Conservation (phyloP, 352 stramenopile species). For the Globisporangium mamillatum region DNA sequence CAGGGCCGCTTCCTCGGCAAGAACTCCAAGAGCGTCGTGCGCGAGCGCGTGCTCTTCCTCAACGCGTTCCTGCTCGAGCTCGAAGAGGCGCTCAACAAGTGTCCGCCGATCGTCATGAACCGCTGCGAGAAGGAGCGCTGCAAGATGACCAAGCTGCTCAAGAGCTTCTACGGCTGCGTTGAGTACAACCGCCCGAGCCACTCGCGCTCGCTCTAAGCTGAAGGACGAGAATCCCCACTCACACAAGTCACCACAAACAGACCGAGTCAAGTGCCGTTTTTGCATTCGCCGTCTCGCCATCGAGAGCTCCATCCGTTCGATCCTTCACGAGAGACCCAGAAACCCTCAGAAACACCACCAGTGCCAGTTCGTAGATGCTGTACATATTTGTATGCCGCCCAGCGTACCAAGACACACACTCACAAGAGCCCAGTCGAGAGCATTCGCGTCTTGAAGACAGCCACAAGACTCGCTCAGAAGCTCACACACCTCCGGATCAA, state of each 20-base stretch:
- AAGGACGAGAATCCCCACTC: no score
- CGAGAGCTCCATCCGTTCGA: not conserved
- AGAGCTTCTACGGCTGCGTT: constrained; percentile 82
- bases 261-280: constrained; percentile 9
- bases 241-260: not conserved
- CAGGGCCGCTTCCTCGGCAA: constrained; percentile 73
- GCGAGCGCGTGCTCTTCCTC: constrained; percentile 73
- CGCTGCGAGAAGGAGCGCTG: constrained; percentile 79
- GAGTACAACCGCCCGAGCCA: constrained; percentile 37
- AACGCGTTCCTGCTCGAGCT: constrained; percentile 80
- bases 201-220: constrained; percentile 48
- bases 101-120: constrained; percentile 62
- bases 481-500: not conserved
- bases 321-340: not conserved
- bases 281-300: not conserved
- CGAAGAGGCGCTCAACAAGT: constrained; percentile 76
- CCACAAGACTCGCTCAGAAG: not conserved
- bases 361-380: constrained; percentile 8
- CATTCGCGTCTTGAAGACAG: not conserved
- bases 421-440: not conserved
- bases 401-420: not conserved
- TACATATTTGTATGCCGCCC: constrained; percentile 6
- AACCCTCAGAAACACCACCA: constrained; percentile 7
- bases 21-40: constrained; percentile 79
- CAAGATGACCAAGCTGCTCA: constrained; percentile 83